Conservation (phyloP, 768 basidiomycete species). For the Podaxis pistillaris region DNA sequence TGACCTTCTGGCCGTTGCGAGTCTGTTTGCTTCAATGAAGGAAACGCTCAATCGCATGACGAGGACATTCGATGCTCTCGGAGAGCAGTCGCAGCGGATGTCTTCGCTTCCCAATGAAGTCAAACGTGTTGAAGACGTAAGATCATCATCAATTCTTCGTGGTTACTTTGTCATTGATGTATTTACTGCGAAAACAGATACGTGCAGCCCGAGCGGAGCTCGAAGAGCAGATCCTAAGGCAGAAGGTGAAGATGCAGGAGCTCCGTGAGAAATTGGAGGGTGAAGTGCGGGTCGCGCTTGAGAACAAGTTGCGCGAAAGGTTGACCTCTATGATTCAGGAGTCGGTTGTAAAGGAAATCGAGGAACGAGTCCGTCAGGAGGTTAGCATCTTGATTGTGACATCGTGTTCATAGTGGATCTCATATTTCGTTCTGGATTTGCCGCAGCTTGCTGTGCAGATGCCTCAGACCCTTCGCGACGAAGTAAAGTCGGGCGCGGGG, state of each 20-base stretch:
- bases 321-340: slow-evolving; percentile 33
- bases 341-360: slow-evolving; percentile 34
- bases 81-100: slow-evolving; percentile 43
- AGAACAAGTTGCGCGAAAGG: slow-evolving; percentile 36
- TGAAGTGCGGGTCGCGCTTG: slow-evolving; percentile 40
- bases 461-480: slow-evolving; percentile 38
- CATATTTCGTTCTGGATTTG: not conserved
- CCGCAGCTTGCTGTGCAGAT: slow-evolving; percentile 42
- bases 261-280: slow-evolving; percentile 33
- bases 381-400: slow-evolving; percentile 23
- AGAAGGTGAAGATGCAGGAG: slow-evolving; percentile 36
- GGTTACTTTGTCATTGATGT: slow-evolving; percentile 8
- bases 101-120: slow-evolving; percentile 43
- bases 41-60: slow-evolving; percentile 38
- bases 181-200: slow-evolving; percentile 32
- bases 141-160: slow-evolving; percentile 13
- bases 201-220: slow-evolving; percentile 35
- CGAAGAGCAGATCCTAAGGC: slow-evolving; percentile 35
- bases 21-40: slow-evolving; percentile 47
- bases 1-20: slow-evolving; percentile 42
- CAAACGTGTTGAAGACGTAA: slow-evolving; percentile 43
- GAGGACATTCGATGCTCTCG: slow-evolving; percentile 43
- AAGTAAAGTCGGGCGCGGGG: slow-evolving; percentile 40
- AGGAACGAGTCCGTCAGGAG: slow-evolving; percentile 41
- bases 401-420: not conserved